A percentile compares a stretch with the other conserved stretches of the same genome.
Conservation (phyloP, 441 rosid species). For the Pelargonium myrrhifolium region DNA sequence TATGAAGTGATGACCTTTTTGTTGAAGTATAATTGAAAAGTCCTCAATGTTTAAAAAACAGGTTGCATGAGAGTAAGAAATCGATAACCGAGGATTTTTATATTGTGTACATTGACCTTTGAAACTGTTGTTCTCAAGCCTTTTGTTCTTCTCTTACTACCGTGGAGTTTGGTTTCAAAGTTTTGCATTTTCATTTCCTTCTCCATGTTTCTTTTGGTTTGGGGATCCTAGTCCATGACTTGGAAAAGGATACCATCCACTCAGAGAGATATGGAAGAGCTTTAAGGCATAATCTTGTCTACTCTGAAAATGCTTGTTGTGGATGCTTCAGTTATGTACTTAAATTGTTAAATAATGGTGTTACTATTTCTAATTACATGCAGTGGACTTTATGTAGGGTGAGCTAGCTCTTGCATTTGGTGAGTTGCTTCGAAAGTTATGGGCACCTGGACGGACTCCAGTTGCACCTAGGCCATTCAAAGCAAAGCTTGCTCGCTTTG, state of each 20-base stretch:
- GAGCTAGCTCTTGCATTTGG: slow-evolving; percentile 73
- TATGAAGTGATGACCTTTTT: slow-evolving; percentile 3
- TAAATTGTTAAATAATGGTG: no score
- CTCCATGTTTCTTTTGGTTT: neutral
- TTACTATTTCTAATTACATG: slow-evolving; percentile 19
- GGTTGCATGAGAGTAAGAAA: neutral
- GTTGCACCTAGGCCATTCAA: slow-evolving; percentile 61
- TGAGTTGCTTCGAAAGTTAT: slow-evolving; percentile 58
- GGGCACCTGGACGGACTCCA: slow-evolving; percentile 66
- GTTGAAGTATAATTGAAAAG: neutral
- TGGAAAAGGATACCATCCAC: neutral
- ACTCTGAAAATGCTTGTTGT: no score
- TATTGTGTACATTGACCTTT: neutral
- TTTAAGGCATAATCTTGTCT: neutral
- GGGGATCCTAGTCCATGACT: neutral
- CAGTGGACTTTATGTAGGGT: slow-evolving; percentile 31
- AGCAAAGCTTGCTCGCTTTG: slow-evolving; percentile 66
- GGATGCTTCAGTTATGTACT: no score
- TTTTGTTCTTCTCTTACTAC: neutral
- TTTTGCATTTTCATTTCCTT: neutral
- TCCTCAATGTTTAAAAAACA: neutral
- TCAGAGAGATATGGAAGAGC: neutral
- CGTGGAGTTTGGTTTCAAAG: neutral
- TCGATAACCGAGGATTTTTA: neutral
- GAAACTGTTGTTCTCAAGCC: neutral